Evolutionary conservation across 108 stramenopile genomes (phyloP), one percentile per base, ranked within the genome.

Genomic region (Pelagomonas calceolata): DNA sequence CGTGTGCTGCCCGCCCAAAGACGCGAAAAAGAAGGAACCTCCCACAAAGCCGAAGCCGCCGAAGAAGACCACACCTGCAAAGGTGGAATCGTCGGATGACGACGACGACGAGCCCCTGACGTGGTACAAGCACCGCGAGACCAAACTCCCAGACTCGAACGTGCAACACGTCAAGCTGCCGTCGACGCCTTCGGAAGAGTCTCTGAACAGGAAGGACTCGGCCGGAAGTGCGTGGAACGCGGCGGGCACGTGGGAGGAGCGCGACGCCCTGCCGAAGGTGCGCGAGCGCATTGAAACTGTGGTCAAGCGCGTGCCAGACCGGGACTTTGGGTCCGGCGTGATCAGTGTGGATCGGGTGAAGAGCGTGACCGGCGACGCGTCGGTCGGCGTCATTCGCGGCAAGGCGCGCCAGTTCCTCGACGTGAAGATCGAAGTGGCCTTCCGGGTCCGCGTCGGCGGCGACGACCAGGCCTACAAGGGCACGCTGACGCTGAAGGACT

Each of bases 101-200:
- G 26, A 60, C 21, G 51, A 60, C 51, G 51, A 60, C 21, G 51
- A 17, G 51, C 51, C 14, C 21, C 3, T 60, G 21, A 26, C 51
- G 7, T 60, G 51, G 51, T 60, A 60, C 51, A 60, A 60, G 51
- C 51, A 60, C 51, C 51, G 51, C 21, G 51, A 60, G 51, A 60
- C 51, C 3, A 60, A 60, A 26, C 51, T 60, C 7, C 51, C 51
- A 1, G 21, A 17, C 21, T 60, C 51, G 51, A 60, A 60, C 21
- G 26, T 60, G 21, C 21, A 60, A 26, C 21, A 17, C 21, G 21
- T 26, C 21, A 26, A 4, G 51, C 3, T 12, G 51, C 21, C 14
- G 51, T 3, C 0, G 21, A 1, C 21, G 21, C 0, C 29, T 3
- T 1, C 21, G 21, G 21, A 17, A 1, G 51, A 17, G 7, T 17